A percentile compares a stretch with the other conserved stretches of the same genome.
phyloP scores from a whole-genome alignment of 2,329 filamentous ascomycete genomes.

The Microdochium bolleyi region DNA sequence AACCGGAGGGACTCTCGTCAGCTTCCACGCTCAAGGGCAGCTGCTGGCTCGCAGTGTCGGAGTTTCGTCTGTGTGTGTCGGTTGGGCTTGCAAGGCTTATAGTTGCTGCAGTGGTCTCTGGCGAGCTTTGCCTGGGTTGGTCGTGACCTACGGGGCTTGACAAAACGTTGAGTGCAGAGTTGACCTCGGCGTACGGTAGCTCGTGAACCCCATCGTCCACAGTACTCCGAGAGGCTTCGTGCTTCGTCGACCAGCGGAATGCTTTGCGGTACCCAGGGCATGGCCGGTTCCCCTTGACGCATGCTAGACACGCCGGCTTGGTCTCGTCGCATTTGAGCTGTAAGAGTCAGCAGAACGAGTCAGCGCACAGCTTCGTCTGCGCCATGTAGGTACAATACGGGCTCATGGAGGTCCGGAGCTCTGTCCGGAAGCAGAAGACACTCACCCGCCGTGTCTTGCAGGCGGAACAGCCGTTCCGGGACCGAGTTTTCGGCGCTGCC shows the following conservation, averaged over 20 bases:
- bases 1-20: not conserved
- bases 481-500: constrained; percentile 11
- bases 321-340: constrained; percentile 24
- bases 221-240: constrained; percentile 16
- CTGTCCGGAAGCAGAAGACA: not conserved
- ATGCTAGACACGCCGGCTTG: constrained; percentile 17
- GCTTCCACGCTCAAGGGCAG: not conserved
- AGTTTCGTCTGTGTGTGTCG: not conserved
- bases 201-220: constrained; percentile 1
- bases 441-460: constrained; percentile 20
- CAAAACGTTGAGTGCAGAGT: constrained; percentile 4
- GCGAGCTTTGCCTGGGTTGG: not conserved
- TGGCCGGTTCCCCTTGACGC: constrained; percentile 16
- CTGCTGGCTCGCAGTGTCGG: not conserved
- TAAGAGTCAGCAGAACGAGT: not conserved
- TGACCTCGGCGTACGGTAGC: constrained; percentile 3
- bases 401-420: not conserved
- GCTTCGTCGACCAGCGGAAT: constrained; percentile 33
- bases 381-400: no score
- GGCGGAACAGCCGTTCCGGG: constrained; percentile 19
- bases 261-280: constrained; percentile 22
- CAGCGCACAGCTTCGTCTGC: not conserved
- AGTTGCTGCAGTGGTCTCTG: not conserved
- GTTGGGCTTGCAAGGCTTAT: not conserved
- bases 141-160: not conserved